A percentile compares a stretch with the other conserved stretches of the same genome.
phyloP scores from a whole-genome alignment of 495 filamentous ascomycete species.

The Aspergillus heteromorphus region DNA sequence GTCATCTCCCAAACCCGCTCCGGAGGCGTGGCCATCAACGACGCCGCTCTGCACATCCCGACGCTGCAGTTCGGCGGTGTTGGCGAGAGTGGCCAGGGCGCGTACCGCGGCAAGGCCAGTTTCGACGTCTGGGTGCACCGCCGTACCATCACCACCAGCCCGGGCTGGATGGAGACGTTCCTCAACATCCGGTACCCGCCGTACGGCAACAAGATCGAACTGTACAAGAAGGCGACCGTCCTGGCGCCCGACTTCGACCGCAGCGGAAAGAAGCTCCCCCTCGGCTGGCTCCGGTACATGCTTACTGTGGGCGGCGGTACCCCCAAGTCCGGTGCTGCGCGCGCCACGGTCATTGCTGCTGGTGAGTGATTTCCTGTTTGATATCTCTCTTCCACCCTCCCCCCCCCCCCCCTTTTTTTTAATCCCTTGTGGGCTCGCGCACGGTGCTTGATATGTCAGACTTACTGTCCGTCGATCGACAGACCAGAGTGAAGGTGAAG shows the following conservation, averaged over 20 bases:
- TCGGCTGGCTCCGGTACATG: constrained; percentile 41
- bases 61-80: constrained; percentile 87
- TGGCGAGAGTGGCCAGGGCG: constrained; percentile 75
- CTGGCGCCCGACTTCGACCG: constrained; percentile 79
- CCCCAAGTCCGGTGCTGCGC: constrained; percentile 32
- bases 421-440: not conserved
- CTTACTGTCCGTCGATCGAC: constrained; percentile 3
- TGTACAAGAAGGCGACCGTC: constrained; percentile 51
- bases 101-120: constrained; percentile 75
- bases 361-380: constrained; percentile 32
- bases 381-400: not conserved
- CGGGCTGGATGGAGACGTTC: constrained; percentile 73
- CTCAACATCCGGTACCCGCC: constrained; percentile 79
- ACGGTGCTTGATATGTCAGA: not conserved
- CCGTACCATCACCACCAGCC: constrained; percentile 68
- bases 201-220: constrained; percentile 57
- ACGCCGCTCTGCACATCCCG: constrained; percentile 76
- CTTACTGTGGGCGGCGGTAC: constrained; percentile 43
- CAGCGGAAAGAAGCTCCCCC: constrained; percentile 53
- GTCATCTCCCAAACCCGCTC: constrained; percentile 62
- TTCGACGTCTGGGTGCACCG: constrained; percentile 84
- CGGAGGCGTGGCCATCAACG: constrained; percentile 77
- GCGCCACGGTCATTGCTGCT: constrained; percentile 40
- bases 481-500: not conserved
- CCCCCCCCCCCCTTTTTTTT: not conserved